phyloP scores from a whole-genome alignment of 2,329 filamentous ascomycete genomes.

The Cercospora janseana region DNA sequence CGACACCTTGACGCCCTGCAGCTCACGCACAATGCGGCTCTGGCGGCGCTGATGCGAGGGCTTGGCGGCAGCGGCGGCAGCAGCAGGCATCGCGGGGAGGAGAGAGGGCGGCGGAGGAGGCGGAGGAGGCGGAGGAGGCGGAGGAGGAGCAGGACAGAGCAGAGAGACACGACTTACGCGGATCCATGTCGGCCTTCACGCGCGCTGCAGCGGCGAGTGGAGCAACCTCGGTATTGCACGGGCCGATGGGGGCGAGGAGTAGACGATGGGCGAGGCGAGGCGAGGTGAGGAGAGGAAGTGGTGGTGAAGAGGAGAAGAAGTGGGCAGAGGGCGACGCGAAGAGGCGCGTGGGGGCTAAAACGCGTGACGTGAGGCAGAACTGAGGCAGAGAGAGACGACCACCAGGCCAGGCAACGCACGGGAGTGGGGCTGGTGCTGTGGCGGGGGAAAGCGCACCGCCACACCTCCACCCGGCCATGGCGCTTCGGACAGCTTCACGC shows the following conservation, averaged over 20 bases:
- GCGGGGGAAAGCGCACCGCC: neutral
- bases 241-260: slow-evolving; percentile 3
- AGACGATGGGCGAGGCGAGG: neutral
- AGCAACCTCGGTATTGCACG: slow-evolving; percentile 11
- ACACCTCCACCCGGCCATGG: neutral
- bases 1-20: slow-evolving; percentile 16
- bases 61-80: too few species aligned
- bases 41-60: slow-evolving; percentile 6
- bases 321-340: slow-evolving; percentile 1
- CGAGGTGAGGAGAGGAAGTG: slow-evolving; percentile 1
- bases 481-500: slow-evolving; percentile 22
- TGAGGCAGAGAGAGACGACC: neutral
- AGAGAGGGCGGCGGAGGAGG: too few species aligned
- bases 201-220: slow-evolving; percentile 5
- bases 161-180: slow-evolving; percentile 21
- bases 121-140: neutral
- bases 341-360: neutral
- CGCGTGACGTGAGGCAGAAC: neutral
- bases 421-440: neutral
- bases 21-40: slow-evolving; percentile 10
- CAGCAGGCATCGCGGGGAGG: too few species aligned
- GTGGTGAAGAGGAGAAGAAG: neutral
- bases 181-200: slow-evolving; percentile 21
- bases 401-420: neutral
- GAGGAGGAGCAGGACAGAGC: neutral